These are phyloP conservation scores for Papiliotrema nemorosa DNA, from an alignment of 1,284 basidiomycete species.

Conservation along the genomic window DNA sequence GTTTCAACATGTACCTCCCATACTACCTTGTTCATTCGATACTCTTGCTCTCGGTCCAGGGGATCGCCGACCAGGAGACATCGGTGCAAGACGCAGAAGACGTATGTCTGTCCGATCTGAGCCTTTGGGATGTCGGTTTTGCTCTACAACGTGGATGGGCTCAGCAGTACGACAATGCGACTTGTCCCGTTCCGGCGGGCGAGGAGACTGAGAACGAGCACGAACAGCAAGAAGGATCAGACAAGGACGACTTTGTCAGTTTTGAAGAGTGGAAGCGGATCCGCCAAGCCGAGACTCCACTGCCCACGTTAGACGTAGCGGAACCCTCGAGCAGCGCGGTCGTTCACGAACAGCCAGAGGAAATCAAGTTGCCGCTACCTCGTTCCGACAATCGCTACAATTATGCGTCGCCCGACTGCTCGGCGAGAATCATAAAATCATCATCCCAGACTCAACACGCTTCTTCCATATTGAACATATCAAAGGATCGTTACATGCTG, in stretches of 20 bases:
- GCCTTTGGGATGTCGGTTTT: background rate
- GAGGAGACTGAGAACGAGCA: background rate
- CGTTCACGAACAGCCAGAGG: background rate
- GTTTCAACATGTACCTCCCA: conserved; percentile 14
- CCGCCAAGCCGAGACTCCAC: conserved; percentile 49
- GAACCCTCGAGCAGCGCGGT: background rate
- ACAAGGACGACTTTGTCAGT: conserved; percentile 61
- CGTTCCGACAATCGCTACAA: conserved; percentile 64
- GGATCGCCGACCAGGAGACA: background rate
- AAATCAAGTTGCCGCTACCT: conserved; percentile 3
- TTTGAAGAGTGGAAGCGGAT: conserved; percentile 89
- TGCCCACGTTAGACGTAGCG: background rate
- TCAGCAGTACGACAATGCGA: no score
- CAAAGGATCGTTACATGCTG: conserved; percentile 95
- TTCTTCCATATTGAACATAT: conserved; percentile 77
- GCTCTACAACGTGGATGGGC: background rate
- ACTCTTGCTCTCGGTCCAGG: background rate
- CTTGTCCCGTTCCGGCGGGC: background rate
- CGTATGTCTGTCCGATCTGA: background rate
- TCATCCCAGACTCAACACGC: conserved; percentile 81
- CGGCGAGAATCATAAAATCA: conserved; percentile 80
- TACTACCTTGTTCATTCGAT: conserved; percentile 1
- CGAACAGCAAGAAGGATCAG: background rate
- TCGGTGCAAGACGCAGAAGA: background rate
- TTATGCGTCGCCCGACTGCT: conserved; percentile 90